Percentiles rank a stretch among this genome's conserved stretches.
These are phyloP conservation scores for Pterocarpus santalinus DNA, from an alignment of 306 rosid genomes.

Conservation along the genomic window DNA sequence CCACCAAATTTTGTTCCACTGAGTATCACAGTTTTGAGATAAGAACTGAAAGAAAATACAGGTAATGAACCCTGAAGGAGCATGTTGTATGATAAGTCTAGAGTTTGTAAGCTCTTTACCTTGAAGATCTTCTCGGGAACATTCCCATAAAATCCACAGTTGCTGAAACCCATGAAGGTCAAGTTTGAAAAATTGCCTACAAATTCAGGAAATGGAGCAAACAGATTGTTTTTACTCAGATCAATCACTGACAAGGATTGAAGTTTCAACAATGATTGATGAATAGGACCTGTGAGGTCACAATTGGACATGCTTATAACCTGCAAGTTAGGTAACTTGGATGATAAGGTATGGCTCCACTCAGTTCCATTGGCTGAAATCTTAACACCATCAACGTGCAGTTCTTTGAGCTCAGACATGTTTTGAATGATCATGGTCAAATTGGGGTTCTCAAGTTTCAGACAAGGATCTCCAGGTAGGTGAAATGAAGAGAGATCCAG, in stretches of 20 bases:
- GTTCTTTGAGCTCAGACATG: neutral
- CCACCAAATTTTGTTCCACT: neutral
- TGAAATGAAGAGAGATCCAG: constrained; percentile 43
- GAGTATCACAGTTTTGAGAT: constrained; percentile 15
- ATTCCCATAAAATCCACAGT: neutral
- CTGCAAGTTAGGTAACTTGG: neutral
- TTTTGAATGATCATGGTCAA: constrained; percentile 23
- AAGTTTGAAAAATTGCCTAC: neutral
- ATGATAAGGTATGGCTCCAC: constrained; percentile 4
- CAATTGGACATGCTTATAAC: constrained; percentile 7
- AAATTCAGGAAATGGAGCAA: neutral
- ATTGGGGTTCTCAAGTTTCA: constrained; percentile 39
- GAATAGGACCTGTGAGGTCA: constrained; percentile 18
- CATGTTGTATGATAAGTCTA: neutral
- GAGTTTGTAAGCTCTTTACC: neutral
- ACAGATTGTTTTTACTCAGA: neutral
- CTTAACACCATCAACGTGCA: constrained; percentile 7
- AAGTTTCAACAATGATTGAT: neutral
- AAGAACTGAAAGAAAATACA: neutral
- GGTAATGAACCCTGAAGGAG: constrained; percentile 33
- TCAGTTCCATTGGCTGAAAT: neutral
- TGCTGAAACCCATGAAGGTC: neutral
- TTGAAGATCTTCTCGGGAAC: constrained; percentile 17
- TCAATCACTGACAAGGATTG: neutral
- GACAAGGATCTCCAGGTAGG: neutral